Conservation (phyloP, 1,284 basidiomycete species). For the Ganoderma sinense region DNA sequence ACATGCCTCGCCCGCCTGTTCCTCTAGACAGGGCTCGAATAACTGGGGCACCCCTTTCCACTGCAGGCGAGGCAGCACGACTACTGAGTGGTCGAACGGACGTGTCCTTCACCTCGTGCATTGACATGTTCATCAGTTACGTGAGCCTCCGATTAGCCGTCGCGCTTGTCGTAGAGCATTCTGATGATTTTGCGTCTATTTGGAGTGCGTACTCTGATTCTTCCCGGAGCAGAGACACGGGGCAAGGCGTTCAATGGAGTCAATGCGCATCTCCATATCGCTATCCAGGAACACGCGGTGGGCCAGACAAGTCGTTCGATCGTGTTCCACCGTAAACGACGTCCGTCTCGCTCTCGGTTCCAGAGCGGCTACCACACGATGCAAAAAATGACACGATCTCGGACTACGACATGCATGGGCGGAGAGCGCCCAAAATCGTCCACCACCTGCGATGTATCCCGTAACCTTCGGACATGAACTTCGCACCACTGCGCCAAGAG, state of each 20-base stretch:
- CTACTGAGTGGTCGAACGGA: neutral
- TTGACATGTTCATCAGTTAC: neutral
- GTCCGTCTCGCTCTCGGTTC: slow-evolving; percentile 3
- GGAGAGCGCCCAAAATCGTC: neutral
- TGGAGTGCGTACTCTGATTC: neutral
- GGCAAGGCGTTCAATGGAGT: neutral
- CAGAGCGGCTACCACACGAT: neutral
- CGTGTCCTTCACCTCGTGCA: neutral
- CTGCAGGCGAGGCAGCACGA: slow-evolving; percentile 12
- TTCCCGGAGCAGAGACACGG: neutral
- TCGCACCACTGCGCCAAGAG: neutral
- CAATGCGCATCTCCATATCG: neutral
- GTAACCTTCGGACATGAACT: neutral
- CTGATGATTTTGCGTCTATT: neutral
- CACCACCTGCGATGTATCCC: neutral
- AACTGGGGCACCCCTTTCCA: slow-evolving; percentile 9
- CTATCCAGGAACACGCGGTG: neutral
- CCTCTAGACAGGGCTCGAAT: slow-evolving; percentile 6
- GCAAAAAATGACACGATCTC: neutral
- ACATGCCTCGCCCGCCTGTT: slow-evolving; percentile 10
- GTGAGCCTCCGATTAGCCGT: neutral
- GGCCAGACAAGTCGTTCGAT: neutral
- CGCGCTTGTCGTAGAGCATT: neutral
- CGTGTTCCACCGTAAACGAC: slow-evolving; percentile 3
- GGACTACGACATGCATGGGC: neutral